Evolutionary conservation across 768 basidiomycete species (phyloP).

Genomic region (Russula olivacea): DNA sequence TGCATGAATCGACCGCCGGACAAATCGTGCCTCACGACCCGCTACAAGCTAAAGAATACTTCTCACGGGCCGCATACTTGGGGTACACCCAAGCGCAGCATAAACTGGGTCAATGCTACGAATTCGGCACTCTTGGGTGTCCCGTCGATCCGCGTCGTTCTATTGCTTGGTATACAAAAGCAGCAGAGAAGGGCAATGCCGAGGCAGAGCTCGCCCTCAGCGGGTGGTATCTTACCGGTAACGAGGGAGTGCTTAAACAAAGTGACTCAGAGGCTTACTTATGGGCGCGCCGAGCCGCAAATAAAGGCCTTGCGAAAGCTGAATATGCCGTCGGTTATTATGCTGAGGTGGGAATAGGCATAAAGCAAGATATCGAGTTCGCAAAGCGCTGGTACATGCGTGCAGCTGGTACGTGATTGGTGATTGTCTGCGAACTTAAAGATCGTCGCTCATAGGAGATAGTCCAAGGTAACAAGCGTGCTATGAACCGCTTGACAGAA

Average conservation of each 20-base stretch:
- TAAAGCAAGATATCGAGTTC: constrained; percentile 92
- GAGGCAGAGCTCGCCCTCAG: constrained; percentile 95
- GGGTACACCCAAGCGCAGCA: constrained; percentile 93
- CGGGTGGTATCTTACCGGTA: constrained; percentile 97
- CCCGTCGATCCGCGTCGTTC: constrained; percentile 89
- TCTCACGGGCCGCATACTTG: constrained; percentile 85
- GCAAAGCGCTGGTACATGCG: constrained; percentile 99
- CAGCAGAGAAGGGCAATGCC: constrained; percentile 92
- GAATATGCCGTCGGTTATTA: constrained; percentile 99
- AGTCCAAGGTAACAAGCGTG: constrained; percentile 98
- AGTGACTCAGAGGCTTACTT: constrained; percentile 98
- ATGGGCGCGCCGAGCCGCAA: constrained; percentile 94
- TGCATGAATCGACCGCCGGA: constrained; percentile 69
- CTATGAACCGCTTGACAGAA: constrained; percentile 93
- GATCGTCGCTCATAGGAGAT: constrained; percentile 2
- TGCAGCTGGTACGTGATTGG: constrained; percentile 68
- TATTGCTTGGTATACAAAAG: constrained; percentile 98
- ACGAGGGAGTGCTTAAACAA: constrained; percentile 93
- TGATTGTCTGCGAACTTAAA: constrained; percentile 1
- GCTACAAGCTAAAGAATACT: constrained; percentile 74
- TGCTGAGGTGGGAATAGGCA: constrained; percentile 94
- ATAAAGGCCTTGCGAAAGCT: constrained; percentile 93
- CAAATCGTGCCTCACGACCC: constrained; percentile 74
- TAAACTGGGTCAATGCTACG: constrained; percentile 93
- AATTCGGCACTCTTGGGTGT: constrained; percentile 84